phyloP scores from a whole-genome alignment of 345 rosid genomes.

The Tarenaya hassleriana region DNA sequence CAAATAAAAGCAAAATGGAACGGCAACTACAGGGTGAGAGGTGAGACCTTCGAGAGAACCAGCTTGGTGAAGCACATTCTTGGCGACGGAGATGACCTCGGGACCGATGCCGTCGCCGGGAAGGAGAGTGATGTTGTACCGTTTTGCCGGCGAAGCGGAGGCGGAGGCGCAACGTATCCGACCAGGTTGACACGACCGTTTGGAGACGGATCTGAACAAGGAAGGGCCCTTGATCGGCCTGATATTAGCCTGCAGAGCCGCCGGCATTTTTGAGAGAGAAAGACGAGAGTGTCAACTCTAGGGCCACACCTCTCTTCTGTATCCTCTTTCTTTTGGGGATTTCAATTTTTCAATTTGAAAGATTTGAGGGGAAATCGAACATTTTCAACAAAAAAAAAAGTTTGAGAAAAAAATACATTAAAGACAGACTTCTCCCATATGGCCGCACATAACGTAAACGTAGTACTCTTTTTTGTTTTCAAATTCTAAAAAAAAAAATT shows the following conservation, averaged over 20 bases:
- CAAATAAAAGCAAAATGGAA: not conserved
- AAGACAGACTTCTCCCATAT: too few species aligned
- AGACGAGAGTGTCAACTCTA: not conserved
- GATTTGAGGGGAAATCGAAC: too few species aligned
- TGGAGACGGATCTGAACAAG: conserved; percentile 26
- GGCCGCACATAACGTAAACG: too few species aligned
- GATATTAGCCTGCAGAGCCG: conserved; percentile 37
- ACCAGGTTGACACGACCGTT: conserved; percentile 18
- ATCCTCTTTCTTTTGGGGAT: not conserved
- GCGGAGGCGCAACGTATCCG: conserved; percentile 56
- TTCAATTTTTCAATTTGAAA: not conserved
- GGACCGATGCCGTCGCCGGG: conserved; percentile 99
- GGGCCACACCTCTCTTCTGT: not conserved
- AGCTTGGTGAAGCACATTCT: conserved; percentile 56
- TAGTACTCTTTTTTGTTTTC: too few species aligned
- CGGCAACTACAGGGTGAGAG: not conserved
- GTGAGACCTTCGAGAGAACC: conserved; percentile 70
- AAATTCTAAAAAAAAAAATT: too few species aligned
- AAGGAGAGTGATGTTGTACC: conserved; percentile 71
- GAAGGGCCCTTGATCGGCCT: conserved; percentile 28
- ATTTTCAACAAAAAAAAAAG: too few species aligned
- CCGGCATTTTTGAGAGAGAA: conserved; percentile 37
- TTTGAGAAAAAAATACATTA: too few species aligned
- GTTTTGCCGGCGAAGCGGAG: conserved; percentile 35
- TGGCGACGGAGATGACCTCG: conserved; percentile 74